Base-by-base conservation (phyloP, 805 yeast species). In the Yamadazyma paraphyllophila region DNA sequence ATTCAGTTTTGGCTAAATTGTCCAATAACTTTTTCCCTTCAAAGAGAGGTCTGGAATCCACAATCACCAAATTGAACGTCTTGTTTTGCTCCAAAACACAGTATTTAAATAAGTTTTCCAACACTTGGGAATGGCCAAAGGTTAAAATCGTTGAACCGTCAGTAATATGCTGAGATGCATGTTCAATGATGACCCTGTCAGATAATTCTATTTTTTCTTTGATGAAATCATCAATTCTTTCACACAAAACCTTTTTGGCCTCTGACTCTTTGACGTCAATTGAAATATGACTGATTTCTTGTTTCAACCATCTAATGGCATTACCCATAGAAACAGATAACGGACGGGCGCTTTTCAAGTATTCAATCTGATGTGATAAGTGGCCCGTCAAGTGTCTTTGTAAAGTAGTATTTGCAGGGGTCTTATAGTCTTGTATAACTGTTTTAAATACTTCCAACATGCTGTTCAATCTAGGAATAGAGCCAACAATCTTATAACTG, bases 281-380 rank as follows among this genome's bases (percentile, higher is more conserved):
- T 47, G 90, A 83, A 40, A 92, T 80, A 36, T 79, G 76, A 0
- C 97, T 82, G 45, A 94, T 92, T 62, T 88, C 92, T 69, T 92
- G 98, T 60, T 94, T 94, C 52, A 94, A 76, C 97, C 97, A 91
- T 57, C 99, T 81, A 54, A 94, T 94, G 2, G 97, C 92, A 69
- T 91, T 94, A 44, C 99, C 99, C 99, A 94, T 94, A 1, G 96
- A 80, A 2, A 91, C 87, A 45, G 94, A 82, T 40, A 94, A 74
- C 1, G 98, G 97, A 51, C 99, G 80, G 2, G 97, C 91, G 8
- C 88, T 81, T 57, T 88, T 92, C 55, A 94, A 72, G 55, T 86
- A 88, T 62, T 92, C 99, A 53, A 94, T 94, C 67, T 94, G 99
- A 59, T 86, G 88, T 9, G 96, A 83, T 47, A 94, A 73, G 63